Evolutionary conservation across 1,284 basidiomycete species (phyloP).

Genomic region (Melampsora abietis-canadensis): DNA sequence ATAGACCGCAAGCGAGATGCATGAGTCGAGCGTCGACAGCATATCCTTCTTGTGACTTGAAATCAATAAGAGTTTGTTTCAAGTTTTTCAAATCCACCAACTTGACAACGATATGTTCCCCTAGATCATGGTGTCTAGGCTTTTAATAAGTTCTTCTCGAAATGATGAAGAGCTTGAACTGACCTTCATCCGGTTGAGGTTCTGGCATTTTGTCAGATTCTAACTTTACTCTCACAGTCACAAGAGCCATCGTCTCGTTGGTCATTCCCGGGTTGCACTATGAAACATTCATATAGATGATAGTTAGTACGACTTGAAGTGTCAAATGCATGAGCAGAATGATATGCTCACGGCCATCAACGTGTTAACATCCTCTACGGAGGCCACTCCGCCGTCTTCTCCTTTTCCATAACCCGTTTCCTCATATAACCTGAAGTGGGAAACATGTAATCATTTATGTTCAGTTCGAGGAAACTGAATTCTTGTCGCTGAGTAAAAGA

Average conservation of each 20-base stretch:
- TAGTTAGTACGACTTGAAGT: neutral
- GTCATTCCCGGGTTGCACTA: slow-evolving; percentile 10
- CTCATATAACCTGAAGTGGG: slow-evolving; percentile 46
- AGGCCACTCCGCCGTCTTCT: slow-evolving; percentile 46
- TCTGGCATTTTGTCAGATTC: slow-evolving; percentile 3
- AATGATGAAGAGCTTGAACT: neutral
- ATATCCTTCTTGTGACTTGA: neutral
- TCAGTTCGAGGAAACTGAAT: slow-evolving; percentile 44
- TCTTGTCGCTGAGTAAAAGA: neutral
- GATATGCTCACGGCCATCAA: slow-evolving; percentile 45
- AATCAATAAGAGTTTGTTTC: slow-evolving; percentile 6
- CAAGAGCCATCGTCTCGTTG: slow-evolving; percentile 12
- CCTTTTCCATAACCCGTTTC: slow-evolving; percentile 52
- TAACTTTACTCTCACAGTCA: neutral
- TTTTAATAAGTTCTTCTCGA: neutral
- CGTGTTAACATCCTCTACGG: slow-evolving; percentile 47
- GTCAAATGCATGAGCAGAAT: neutral
- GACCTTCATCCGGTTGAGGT: slow-evolving; percentile 26
- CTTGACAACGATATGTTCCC: slow-evolving; percentile 23
- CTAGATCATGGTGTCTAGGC: neutral
- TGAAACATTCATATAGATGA: neutral
- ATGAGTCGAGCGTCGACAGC: slow-evolving; percentile 24
- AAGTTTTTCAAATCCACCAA: slow-evolving; percentile 16
- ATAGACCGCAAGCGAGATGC: slow-evolving; percentile 20
- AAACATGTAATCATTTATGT: neutral